phyloP scores from a whole-genome alignment of 2,329 filamentous ascomycete species.

The Neopestalotiopsis clavispora region DNA sequence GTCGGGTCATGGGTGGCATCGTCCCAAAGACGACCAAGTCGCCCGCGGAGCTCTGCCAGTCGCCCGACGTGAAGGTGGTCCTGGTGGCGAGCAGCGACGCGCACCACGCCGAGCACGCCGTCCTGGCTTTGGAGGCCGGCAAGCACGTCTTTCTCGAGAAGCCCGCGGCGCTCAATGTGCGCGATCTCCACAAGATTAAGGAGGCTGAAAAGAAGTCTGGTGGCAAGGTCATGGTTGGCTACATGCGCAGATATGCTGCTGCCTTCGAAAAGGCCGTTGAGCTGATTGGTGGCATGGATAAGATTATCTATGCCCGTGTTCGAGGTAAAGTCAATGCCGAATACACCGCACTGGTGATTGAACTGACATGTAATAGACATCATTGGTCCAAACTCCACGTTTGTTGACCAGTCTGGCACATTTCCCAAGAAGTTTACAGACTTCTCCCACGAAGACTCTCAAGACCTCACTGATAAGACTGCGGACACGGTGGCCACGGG shows the following conservation, averaged over 20 bases:
- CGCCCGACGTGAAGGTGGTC: neutral
- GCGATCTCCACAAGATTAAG: neutral
- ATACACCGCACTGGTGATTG: neutral
- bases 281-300: neutral
- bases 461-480: neutral
- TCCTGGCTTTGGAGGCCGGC: neutral
- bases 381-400: neutral
- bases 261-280: neutral
- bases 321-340: neutral
- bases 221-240: constrained; percentile 1
- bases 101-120: neutral
- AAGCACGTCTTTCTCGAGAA: constrained; percentile 2
- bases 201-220: neutral
- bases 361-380: neutral
- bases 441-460: neutral
- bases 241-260: neutral
- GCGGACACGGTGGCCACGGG: neutral
- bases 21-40: neutral
- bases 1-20: neutral
- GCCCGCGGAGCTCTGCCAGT: neutral
- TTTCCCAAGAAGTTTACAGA: neutral
- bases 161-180: neutral
- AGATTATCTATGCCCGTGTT: neutral
- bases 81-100: neutral
- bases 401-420: neutral